Conservation (phyloP, 345 rosid species). For the Acer campestre region DNA sequence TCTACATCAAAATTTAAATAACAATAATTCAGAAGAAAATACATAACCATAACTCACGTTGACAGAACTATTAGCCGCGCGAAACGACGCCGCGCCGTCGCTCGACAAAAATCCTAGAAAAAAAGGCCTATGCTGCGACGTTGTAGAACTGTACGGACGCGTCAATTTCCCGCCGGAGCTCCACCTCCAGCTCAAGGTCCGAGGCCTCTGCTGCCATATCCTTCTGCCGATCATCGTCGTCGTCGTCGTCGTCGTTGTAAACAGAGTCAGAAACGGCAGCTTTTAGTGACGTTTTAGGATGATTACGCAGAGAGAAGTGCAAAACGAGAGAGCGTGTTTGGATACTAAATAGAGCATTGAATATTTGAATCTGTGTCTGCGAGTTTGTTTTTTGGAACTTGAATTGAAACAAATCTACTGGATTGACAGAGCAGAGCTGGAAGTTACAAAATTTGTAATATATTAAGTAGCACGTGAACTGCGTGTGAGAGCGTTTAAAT, state of each 20-base stretch:
- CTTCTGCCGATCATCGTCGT: constrained; percentile 37
- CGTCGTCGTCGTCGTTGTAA: background rate
- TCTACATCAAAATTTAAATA: background rate
- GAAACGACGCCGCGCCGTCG: constrained; percentile 19
- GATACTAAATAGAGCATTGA: background rate
- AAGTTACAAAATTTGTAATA: background rate
- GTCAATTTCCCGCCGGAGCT: constrained; percentile 20
- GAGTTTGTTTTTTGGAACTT: background rate
- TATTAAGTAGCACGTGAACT: background rate
- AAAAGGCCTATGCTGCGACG: constrained; percentile 6
- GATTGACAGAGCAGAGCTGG: background rate
- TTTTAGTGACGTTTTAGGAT: background rate
- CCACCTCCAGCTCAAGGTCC: constrained; percentile 25
- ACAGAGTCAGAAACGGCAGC: background rate
- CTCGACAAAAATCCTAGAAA: constrained; percentile 1
- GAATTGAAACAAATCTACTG: background rate
- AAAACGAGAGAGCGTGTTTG: background rate
- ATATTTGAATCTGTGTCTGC: too few species aligned
- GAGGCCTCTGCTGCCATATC: constrained; percentile 29
- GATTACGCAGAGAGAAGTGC: background rate
- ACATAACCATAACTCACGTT: constrained; percentile 34
- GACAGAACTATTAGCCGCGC: background rate
- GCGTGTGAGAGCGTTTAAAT: background rate
- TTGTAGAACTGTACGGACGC: constrained; percentile 16
- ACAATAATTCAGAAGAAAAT: background rate